Evolutionary conservation across 2,329 filamentous ascomycete genomes (phyloP), one percentile per base, ranked within the genome.

Genomic region (Colletotrichum echinochloae): DNA sequence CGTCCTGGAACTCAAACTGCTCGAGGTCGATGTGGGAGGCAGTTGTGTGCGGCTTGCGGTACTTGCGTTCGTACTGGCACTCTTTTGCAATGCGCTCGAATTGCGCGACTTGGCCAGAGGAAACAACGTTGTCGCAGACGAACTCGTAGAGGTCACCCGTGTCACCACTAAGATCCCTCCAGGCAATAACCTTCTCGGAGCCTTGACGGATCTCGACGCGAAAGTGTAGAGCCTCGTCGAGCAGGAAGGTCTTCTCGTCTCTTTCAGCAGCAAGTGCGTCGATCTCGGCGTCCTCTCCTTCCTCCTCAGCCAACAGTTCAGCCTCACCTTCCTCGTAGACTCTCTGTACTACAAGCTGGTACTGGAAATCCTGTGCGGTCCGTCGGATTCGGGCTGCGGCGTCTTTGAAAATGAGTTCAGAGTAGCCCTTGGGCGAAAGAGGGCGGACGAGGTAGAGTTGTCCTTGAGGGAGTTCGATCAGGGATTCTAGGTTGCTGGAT

Each of bases 391-490:
- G 94, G 63, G 95, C 94, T 56, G 94, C 93, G 48, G 94, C 92
- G 90, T 99, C 96, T 82, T 96, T 97, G 87, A 98, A 99, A 82
- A 99, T 97, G 79, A 98, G 94, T 82, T 99, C 96, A 1, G 95
- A 98, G 81, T 98, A 98, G 74, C 96, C 96, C 81, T 99, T 99
- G 67, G 95, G 94, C 9, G 95, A 98, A 60, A 94, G 89, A 14
- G 96, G 96, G 76, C 96, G 93, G 76, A 99, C 96, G 75, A 99
- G 92, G 82, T 98, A 99, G 54, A 99, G 93, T 82, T 98, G 95
- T 79, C 96, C 96, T 81, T 98, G 94, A 20, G 95, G 91, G 52
- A 99, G 91, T 80, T 98, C 95, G 82, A 97, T 94, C 79, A 99
- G 90, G 57, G 94, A 92, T 84, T 98, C 95, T 81, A 98, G 95